Percentiles rank a stretch among this genome's conserved stretches.
Evolutionary conservation across 179 eudicot genomes (phyloP).

Genomic region (Actinidia polygama): DNA sequence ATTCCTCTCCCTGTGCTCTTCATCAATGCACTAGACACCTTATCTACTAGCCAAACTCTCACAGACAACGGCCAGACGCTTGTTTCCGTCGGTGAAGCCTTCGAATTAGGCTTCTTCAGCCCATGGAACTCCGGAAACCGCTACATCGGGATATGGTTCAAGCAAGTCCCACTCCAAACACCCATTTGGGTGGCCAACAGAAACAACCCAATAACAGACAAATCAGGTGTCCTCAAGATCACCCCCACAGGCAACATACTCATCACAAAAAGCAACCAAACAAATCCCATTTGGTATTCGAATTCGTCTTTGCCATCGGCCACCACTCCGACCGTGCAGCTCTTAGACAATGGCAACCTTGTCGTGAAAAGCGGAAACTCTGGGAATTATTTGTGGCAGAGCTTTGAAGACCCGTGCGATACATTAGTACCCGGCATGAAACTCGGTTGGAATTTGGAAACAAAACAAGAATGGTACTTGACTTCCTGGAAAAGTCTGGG

Average conservation of each 20-base stretch:
- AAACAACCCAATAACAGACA: not conserved
- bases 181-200: slow-evolving; percentile 27
- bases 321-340: slow-evolving; percentile 1
- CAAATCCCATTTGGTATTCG: slow-evolving; percentile 11
- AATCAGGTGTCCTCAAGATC: slow-evolving; percentile 18
- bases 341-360: slow-evolving; percentile 20
- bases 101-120: slow-evolving; percentile 20
- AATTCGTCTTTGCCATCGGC: not conserved
- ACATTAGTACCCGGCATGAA: slow-evolving; percentile 16
- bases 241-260: slow-evolving; percentile 4
- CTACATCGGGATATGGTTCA: slow-evolving; percentile 23
- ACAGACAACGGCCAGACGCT: not conserved
- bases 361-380: not conserved
- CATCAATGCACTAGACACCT: not conserved
- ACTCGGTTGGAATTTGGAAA: slow-evolving; percentile 7
- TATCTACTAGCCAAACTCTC: not conserved
- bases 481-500: slow-evolving; percentile 16
- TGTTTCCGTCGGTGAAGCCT: slow-evolving; percentile 13
- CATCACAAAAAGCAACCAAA: not conserved
- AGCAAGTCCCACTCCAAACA: not conserved
- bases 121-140: slow-evolving; percentile 12
- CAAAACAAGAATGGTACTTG: slow-evolving; percentile 19
- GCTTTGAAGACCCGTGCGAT: slow-evolving; percentile 18
- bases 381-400: slow-evolving; percentile 1
- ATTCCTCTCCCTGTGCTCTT: not conserved